Base-by-base conservation (phyloP, 192 early-diverging fungal genomes). In the Endogone sp. region DNA sequence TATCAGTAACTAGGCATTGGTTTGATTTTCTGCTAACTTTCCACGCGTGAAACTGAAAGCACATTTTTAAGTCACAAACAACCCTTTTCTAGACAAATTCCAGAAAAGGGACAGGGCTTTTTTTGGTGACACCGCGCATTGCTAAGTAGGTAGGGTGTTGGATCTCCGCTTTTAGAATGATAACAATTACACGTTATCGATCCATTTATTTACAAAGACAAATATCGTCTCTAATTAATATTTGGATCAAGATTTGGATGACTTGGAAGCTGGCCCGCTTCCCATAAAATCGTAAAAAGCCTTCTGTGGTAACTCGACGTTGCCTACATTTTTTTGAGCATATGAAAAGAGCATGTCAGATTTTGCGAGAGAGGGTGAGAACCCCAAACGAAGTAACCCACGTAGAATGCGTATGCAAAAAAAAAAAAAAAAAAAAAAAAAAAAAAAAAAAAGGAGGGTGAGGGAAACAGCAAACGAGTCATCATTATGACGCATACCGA, bases 251-350 rank as follows among this genome's bases (percentile, higher is more conserved):
- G 37, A 49, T 16, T 49, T 49, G 1, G 1, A 67, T 73, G n/a
- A n/a, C n/a, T n/a, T n/a, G n/a, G n/a, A n/a, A n/a, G n/a, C n/a
- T n/a, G 63, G n/a, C 26, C 66, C 76, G 22, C 82, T 88, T 54
- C 79, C 75, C 83, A 87, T 84, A 56, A 87, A 85, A 56, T 87
- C 82, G 62, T 87, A 84, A 74, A 98, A 98, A 16, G 94, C 96
- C 70, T 94, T 92, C 73, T 96, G 95, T 20, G 93, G 91, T 67
- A 98, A 78, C 76, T 98, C 91, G 24, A 98, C 93, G 57, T 92
- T 93, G 55, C 91, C 90, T 65, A 89, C 70, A 10, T 49, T 44
- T 49, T 49, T 49, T 49, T 6, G 37, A 49, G 37, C n/a, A n/a
- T n/a, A 49, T 6, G 75, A 63, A 44, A 6, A n/a, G 49, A 66